Percentiles rank a stretch among this genome's conserved stretches.
Conservation (phyloP, 768 basidiomycete species). For the Rhodotorula toruloides region DNA sequence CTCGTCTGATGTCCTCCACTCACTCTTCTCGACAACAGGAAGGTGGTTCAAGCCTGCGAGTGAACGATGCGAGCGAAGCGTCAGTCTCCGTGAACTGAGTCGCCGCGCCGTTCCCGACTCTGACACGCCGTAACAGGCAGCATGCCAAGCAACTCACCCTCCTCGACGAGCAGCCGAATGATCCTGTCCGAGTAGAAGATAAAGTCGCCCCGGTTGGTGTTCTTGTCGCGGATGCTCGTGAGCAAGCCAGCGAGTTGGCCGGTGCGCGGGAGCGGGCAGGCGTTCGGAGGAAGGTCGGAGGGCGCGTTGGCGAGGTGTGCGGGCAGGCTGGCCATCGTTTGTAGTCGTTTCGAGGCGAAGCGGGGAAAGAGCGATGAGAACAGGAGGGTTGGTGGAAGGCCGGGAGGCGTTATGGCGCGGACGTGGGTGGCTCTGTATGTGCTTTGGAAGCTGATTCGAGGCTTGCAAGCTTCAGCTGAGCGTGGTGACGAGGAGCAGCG, state of each 20-base stretch:
- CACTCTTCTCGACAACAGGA: slow-evolving; percentile 64
- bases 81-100: background rate
- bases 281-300: slow-evolving; percentile 61
- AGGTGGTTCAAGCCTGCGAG: slow-evolving; percentile 85
- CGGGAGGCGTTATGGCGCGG: too few species aligned
- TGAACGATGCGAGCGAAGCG: too few species aligned
- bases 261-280: slow-evolving; percentile 82
- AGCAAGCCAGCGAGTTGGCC: slow-evolving; percentile 91
- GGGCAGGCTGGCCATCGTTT: slow-evolving; percentile 35
- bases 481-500: too few species aligned
- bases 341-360: too few species aligned
- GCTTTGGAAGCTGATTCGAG: too few species aligned
- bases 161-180: slow-evolving; percentile 59
- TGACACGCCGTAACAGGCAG: too few species aligned
- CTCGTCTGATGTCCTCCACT: too few species aligned
- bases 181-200: slow-evolving; percentile 87
- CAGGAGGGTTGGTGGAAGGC: too few species aligned
- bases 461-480: too few species aligned
- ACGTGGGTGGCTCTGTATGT: too few species aligned
- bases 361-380: too few species aligned
- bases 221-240: slow-evolving; percentile 59
- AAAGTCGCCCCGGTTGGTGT: slow-evolving; percentile 81
- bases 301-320: background rate
- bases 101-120: too few species aligned
- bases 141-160: slow-evolving; percentile 44